A percentile compares a stretch with the other conserved stretches of the same genome.
Evolutionary conservation across 805 yeast species (phyloP).

Genomic region (Tetrapisispora iriomotensis): DNA sequence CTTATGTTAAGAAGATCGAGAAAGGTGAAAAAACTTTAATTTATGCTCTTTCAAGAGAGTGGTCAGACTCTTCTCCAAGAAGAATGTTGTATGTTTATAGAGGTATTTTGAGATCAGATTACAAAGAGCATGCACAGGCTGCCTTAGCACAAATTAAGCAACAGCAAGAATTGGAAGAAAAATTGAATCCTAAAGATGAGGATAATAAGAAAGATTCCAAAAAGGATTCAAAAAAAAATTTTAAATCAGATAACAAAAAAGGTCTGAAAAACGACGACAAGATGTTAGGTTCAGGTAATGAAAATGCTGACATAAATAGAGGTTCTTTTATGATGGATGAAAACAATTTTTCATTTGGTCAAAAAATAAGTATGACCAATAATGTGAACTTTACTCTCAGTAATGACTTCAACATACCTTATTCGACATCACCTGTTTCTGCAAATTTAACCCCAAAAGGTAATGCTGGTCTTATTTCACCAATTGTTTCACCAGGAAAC

Average conservation of each 20-base stretch:
- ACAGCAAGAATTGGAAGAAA: slow-evolving; percentile 4
- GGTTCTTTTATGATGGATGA: not conserved
- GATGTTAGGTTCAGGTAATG: not conserved
- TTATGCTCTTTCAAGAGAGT: slow-evolving; percentile 72
- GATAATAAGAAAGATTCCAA: slow-evolving; percentile 2
- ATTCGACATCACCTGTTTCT: slow-evolving; percentile 68
- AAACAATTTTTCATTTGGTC: slow-evolving; percentile 5
- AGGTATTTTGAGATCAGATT: slow-evolving; percentile 67
- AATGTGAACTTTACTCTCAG: slow-evolving; percentile 17
- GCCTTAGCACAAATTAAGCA: slow-evolving; percentile 29
- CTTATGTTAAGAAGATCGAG: slow-evolving; percentile 76
- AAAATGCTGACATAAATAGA: not conserved
- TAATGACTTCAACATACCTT: slow-evolving; percentile 44
- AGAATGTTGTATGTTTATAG: slow-evolving; percentile 84
- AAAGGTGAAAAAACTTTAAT: slow-evolving; percentile 66
- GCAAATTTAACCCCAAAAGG: slow-evolving; percentile 36
- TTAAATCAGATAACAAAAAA: not conserved
- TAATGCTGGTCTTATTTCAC: not conserved
- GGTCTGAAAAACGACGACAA: not conserved
- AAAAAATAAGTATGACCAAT: slow-evolving; percentile 5
- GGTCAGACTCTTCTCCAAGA: slow-evolving; percentile 87
- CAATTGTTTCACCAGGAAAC: not conserved
- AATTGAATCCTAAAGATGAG: slow-evolving; percentile 1
- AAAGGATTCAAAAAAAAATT: not conserved
- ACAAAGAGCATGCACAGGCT: slow-evolving; percentile 58